Base-by-base conservation (phyloP, 208 protist species). In the Tetramitus jugosus region DNA sequence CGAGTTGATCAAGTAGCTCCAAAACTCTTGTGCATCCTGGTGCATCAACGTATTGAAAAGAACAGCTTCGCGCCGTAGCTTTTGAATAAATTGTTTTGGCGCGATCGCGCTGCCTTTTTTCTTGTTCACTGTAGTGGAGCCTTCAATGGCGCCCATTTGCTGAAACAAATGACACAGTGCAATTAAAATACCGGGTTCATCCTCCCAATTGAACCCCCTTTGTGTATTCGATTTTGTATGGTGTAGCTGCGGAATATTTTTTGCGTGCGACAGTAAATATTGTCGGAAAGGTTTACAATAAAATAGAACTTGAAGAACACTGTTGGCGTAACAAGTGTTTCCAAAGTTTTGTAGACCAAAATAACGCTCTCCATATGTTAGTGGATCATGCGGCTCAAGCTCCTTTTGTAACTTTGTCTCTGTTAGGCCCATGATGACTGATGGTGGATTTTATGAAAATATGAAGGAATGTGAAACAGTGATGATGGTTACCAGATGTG, bases 21-120 rank as follows among this genome's bases (percentile, higher is more conserved):
- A n/a, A 69, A 69, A 69, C 33, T 69, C 62, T 69, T 69, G 62
- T 69, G 62, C 62, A 69, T 69, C 62, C 33, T 69, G 62, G 3
- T 69, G 62, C 62, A 69, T 69, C 13, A 45, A n/a, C 23, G 14
- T 42, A 43, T 40, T 69, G 13, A 69, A 69, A 17, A 69, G 26
- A 43, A 43, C 62, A 69, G 23, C 43, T 14, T 69, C 62, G 10
- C 4, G 7, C 13, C 62, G 6, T 42, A 69, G 26, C 26, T 29
- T 39, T 26, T 69, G 37, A 31, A 69, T 43, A n/a, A 69, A 69
- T 37, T 39, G 10, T 26, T 69, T 69, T 7, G 62, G 62, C 14
- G 33, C 62, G 13, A 69, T 4, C 37, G 20, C 8, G 26, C 62
- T 37, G 29, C 14, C 43, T 20, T 69, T 69, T 69, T 69, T 69